phyloP scores from a whole-genome alignment of 768 basidiomycete species.

The Suillus spraguei region DNA sequence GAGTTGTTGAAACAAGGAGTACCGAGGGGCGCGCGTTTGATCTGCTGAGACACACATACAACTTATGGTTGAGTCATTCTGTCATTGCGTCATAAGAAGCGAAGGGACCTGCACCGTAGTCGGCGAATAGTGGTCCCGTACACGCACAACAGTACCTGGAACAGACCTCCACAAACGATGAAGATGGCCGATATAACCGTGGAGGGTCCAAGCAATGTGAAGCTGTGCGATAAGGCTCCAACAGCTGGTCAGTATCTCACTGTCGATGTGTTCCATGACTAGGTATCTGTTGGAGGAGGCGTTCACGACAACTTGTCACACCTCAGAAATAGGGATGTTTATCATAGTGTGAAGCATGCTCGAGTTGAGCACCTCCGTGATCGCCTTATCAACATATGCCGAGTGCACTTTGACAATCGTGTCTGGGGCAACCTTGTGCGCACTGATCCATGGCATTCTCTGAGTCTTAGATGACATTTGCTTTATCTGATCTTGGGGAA shows the following conservation, averaged over 20 bases:
- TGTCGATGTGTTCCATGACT: constrained; percentile 30
- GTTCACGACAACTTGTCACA: background rate
- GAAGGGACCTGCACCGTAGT: background rate
- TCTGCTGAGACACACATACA: constrained; percentile 4
- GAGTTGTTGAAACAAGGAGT: background rate
- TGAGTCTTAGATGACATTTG: background rate
- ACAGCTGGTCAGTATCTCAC: constrained; percentile 22
- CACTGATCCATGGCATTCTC: background rate
- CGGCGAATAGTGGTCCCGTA: background rate
- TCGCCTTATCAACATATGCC: background rate
- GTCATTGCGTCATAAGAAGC: constrained; percentile 6
- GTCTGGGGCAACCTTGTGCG: background rate
- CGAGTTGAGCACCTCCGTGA: background rate
- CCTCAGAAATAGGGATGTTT: constrained; percentile 1
- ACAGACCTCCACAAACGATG: constrained; percentile 12
- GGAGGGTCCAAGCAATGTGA: constrained; percentile 29
- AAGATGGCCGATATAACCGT: constrained; percentile 30
- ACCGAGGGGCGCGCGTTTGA: background rate
- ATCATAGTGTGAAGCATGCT: background rate
- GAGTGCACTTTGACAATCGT: background rate
- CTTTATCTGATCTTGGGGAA: background rate
- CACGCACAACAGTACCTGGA: background rate
- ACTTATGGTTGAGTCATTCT: constrained; percentile 4
- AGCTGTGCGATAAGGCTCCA: constrained; percentile 30
- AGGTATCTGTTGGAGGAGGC: background rate